Evolutionary conservation across 306 rosid genomes (phyloP).

Genomic region (Macrotyloma uniflorum): DNA sequence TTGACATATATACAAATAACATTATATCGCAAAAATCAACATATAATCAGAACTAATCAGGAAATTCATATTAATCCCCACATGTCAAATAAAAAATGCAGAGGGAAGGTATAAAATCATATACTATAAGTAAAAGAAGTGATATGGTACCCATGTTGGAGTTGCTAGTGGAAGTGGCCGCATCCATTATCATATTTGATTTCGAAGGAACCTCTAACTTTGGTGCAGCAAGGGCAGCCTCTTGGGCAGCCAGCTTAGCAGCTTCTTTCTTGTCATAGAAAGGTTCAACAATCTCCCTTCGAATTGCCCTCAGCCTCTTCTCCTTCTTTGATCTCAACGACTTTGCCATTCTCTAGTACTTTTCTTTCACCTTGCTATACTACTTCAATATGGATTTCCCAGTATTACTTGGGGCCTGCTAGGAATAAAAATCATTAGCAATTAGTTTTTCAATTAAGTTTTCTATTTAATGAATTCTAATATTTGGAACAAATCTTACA

Average conservation of each 20-base stretch:
- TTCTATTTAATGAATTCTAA: not conserved
- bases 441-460: not conserved
- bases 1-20: not conserved
- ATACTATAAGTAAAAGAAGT: not conserved
- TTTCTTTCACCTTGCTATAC: not conserved
- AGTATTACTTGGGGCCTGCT: conserved; percentile 7
- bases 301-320: conserved; percentile 89
- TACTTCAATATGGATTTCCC: not conserved
- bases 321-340: conserved; percentile 86
- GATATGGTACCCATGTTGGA: conserved; percentile 49
- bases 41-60: not conserved
- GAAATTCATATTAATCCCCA: not conserved
- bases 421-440: not conserved
- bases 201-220: conserved; percentile 63
- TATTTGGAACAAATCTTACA: not conserved
- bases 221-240: conserved; percentile 95
- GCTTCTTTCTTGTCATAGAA: conserved; percentile 80
- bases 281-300: conserved; percentile 89
- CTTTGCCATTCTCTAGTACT: conserved; percentile 67
- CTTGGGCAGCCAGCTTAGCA: conserved; percentile 86
- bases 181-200: conserved; percentile 57
- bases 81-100: not conserved
- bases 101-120: not conserved
- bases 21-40: not conserved
- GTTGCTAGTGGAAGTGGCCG: conserved; percentile 34